Conservation (phyloP, 2,329 filamentous ascomycete genomes). For the Diplodia corticola region DNA sequence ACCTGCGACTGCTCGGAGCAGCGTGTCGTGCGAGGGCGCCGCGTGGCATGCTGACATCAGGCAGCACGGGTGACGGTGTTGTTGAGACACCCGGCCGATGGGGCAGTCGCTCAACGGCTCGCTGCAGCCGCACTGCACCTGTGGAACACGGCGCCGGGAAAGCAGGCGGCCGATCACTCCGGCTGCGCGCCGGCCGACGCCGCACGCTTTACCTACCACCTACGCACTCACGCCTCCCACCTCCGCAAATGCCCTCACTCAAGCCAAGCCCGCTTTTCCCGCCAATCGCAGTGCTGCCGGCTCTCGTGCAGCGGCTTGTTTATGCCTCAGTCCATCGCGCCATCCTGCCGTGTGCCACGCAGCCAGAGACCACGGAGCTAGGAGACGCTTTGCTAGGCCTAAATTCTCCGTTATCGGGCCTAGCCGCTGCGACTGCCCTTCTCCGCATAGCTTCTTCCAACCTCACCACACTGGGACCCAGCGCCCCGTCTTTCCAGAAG, state of each 20-base stretch:
- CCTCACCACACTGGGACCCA: not conserved
- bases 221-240: not conserved
- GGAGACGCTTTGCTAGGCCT: too few relatives aligned
- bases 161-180: not conserved
- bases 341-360: too few relatives aligned
- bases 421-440: not conserved
- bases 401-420: constrained; percentile 13
- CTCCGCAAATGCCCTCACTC: not conserved
- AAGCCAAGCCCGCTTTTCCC: not conserved
- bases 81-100: not conserved
- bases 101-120: not conserved
- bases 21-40: constrained; percentile 8
- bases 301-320: not conserved
- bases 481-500: not conserved
- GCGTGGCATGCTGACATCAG: constrained; percentile 19
- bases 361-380: too few relatives aligned
- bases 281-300: not conserved
- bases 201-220: not conserved
- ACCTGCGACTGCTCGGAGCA: not conserved
- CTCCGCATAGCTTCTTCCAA: constrained; percentile 18
- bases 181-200: not conserved
- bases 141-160: not conserved
- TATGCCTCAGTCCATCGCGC: not conserved
- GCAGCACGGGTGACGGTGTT: not conserved
- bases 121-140: not conserved